Evolutionary conservation across 805 yeast species (phyloP).

Genomic region (Candida sakaeoensis): DNA sequence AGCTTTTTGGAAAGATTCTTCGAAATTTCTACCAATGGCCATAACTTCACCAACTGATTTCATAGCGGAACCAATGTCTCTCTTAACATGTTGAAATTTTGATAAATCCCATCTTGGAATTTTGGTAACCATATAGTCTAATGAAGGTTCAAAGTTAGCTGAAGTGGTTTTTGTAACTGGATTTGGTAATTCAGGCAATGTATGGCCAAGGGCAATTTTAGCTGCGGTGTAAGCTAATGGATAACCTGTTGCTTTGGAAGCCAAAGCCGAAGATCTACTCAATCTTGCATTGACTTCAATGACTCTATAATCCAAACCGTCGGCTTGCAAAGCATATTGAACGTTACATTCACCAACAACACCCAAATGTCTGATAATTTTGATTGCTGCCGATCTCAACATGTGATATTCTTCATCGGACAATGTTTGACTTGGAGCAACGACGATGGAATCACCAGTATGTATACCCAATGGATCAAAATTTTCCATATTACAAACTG

Average conservation of each 20-base stretch:
- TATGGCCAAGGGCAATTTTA: conserved; percentile 90
- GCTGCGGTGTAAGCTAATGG: conserved; percentile 99
- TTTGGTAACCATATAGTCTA: conserved; percentile 94
- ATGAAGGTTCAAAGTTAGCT: conserved; percentile 95
- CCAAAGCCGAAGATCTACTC: conserved; percentile 95
- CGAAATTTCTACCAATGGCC: conserved; percentile 98
- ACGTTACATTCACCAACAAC: conserved; percentile 99
- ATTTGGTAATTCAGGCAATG: conserved; percentile 92
- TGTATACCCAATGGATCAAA: conserved; percentile 98
- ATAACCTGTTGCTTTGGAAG: conserved; percentile 98
- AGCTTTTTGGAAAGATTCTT: conserved; percentile 97
- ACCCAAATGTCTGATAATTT: conserved; percentile 95
- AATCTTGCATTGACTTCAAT: conserved; percentile 97
- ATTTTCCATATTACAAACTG: conserved; percentile 99
- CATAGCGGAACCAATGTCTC: conserved; percentile 94
- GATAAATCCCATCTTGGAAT: conserved; percentile 98
- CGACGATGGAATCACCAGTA: conserved; percentile 98
- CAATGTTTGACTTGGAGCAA: conserved; percentile 96
- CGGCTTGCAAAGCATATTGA: conserved; percentile 94
- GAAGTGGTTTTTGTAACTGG: conserved; percentile 95
- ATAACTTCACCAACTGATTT: conserved; percentile 98
- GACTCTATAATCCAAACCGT: conserved; percentile 91
- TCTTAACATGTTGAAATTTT: conserved; percentile 91
- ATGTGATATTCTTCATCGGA: conserved; percentile 97
- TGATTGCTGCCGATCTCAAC: conserved; percentile 96